Conservation (phyloP, 805 yeast genomes). For the Lachancea sp. region DNA sequence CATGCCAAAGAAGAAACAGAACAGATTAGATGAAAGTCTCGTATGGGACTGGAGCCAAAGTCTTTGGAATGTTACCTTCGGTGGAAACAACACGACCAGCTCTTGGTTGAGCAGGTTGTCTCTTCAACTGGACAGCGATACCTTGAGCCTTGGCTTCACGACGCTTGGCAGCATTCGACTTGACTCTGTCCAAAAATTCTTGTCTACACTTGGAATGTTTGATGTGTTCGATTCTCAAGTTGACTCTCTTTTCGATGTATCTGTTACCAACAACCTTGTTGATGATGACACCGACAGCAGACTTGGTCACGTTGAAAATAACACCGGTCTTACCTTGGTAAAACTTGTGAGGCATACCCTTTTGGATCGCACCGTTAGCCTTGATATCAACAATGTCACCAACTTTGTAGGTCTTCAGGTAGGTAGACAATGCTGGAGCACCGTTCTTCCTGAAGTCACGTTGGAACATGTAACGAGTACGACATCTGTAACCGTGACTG, state of each 20-base stretch:
- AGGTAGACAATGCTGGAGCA: conserved; percentile 86
- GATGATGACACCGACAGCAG: conserved; percentile 95
- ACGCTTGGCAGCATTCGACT: conserved; percentile 90
- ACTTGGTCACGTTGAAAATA: conserved; percentile 96
- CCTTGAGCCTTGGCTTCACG: conserved; percentile 94
- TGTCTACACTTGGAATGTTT: conserved; percentile 99
- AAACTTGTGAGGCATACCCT: conserved; percentile 99
- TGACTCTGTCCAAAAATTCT: conserved; percentile 98
- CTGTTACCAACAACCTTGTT: conserved; percentile 99
- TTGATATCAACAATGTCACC: conserved; percentile 99
- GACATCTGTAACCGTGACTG: conserved; percentile 99
- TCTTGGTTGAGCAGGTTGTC: conserved; percentile 99
- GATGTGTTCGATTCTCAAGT: conserved; percentile 97
- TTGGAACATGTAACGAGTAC: conserved; percentile 99
- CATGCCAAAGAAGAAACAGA: conserved; percentile 15
- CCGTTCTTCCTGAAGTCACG: conserved; percentile 99
- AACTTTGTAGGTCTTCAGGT: conserved; percentile 96
- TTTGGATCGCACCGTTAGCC: conserved; percentile 98
- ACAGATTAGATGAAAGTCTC: conserved; percentile 91
- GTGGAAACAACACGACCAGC: conserved; percentile 79
- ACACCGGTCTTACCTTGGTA: conserved; percentile 99
- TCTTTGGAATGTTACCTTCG: conserved; percentile 81
- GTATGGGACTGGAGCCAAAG: conserved; percentile 98
- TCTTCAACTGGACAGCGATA: conserved; percentile 84
- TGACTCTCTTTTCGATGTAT: conserved; percentile 97